Conservation (phyloP, 495 filamentous ascomycete species). For the Friedmanniomyces simplex region DNA sequence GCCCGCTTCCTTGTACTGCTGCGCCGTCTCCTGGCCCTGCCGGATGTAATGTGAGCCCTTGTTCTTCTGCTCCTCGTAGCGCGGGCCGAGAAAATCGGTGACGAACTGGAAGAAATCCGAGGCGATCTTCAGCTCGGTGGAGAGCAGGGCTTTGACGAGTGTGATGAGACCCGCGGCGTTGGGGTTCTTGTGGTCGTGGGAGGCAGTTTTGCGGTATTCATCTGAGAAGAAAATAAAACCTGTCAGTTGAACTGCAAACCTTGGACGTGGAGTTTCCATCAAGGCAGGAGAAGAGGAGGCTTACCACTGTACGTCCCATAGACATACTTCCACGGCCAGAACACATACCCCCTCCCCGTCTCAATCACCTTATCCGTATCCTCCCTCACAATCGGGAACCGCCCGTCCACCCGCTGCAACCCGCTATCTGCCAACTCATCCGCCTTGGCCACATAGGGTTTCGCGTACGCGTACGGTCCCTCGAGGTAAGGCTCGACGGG, state of each 20-base stretch:
- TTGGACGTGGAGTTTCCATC: too few species aligned
- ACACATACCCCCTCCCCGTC: conserved; percentile 52
- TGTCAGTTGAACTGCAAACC: neutral
- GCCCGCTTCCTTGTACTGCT: conserved; percentile 1
- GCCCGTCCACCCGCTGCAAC: conserved; percentile 61
- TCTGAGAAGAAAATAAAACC: conserved; percentile 28
- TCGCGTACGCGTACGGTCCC: conserved; percentile 64
- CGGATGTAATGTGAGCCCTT: conserved; percentile 45
- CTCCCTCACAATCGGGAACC: conserved; percentile 81
- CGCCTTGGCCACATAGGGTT: conserved; percentile 72
- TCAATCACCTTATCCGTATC: conserved; percentile 65
- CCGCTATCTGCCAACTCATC: conserved; percentile 69
- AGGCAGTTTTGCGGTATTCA: conserved; percentile 68
- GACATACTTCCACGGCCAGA: conserved; percentile 63
- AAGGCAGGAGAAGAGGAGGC: neutral
- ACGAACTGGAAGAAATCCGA: conserved; percentile 54
- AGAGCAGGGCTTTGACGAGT: conserved; percentile 62
- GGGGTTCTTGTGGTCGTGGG: conserved; percentile 32
- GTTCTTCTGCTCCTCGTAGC: conserved; percentile 20
- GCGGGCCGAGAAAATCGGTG: conserved; percentile 40
- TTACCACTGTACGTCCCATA: conserved; percentile 48
- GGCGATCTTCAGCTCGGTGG: conserved; percentile 61
- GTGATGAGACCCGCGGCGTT: conserved; percentile 43
- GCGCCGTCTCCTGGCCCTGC: conserved; percentile 40
- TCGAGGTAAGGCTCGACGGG: conserved; percentile 69